Base-by-base conservation (phyloP, 2,329 filamentous ascomycete genomes). In the Monosporascus cannonballus region DNA sequence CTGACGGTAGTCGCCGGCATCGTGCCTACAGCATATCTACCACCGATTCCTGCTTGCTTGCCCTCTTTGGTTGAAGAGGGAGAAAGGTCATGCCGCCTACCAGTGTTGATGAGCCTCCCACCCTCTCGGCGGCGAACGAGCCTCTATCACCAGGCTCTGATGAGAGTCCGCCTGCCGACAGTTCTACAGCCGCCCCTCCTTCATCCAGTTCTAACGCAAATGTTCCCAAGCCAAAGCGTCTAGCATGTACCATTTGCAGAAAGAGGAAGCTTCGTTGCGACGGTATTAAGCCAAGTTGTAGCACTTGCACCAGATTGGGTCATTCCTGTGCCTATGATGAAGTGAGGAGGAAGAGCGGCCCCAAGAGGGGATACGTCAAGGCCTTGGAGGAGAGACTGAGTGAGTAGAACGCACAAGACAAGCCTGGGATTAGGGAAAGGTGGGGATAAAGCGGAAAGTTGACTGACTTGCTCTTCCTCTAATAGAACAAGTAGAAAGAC, bases 311-410 rank as follows among this genome's bases (percentile, higher is more conserved):
- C 34, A 80, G 92, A n/a, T 75, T 96, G 49, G 86, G 89, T 44
- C 92, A 96, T 70, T 82, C 86, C 51, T 96, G 92, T 73, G 85
- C 88, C 56, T 96, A 96, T 67, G 91, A 96, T 67, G 91, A 96
- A 73, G 87, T 93, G 62, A 83, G 92, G 67, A 89, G 90, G 73
- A 96, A 96, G 81, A 96, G 91, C 69, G 92, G 92, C 3, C 92
- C 92, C 2, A 96, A 96, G 76, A 81, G 92, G 67, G 92, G 92
- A 62, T 96, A 96, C 68, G 92, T 96, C 56, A 96, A 96, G 76
- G 87, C 91, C 54, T 73, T 97, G 61, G 94, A 97, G 71, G 92
- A 95, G 68, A 83, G 94, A 69, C 74, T 99, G 65, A 92, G 91
- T 96, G 78, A 74, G 87, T 74, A 20, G 18, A 42, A 14, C 39